Conservation (phyloP, 2,329 filamentous ascomycete species). For the Paracoccidioides brasiliensis region DNA sequence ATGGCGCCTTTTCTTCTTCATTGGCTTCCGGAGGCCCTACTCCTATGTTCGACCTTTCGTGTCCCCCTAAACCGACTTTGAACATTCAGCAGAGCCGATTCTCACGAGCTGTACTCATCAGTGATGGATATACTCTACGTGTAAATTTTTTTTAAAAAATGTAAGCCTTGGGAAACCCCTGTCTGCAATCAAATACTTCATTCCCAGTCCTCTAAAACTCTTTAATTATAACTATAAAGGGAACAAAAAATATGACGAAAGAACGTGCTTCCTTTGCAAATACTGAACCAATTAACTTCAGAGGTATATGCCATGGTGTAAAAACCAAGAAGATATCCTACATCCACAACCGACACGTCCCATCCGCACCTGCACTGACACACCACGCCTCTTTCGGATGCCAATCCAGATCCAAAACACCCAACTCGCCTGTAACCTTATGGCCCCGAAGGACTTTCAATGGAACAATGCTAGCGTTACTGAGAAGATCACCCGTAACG, state of each 20-base stretch:
- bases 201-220: neutral
- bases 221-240: conserved; percentile 1
- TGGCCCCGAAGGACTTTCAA: conserved; percentile 89
- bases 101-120: neutral
- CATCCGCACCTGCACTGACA: conserved; percentile 87
- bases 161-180: neutral
- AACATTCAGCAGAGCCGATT: neutral
- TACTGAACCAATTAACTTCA: neutral
- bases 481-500: conserved; percentile 86
- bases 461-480: conserved; percentile 91
- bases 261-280: neutral
- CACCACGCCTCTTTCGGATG: conserved; percentile 90
- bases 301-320: neutral
- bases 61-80: neutral
- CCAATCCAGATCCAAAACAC: conserved; percentile 92
- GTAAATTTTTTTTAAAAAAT: neutral
- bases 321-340: conserved; percentile 20
- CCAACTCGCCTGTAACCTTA: conserved; percentile 70
- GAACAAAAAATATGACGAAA: neutral
- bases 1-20: neutral
- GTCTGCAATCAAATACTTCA: neutral
- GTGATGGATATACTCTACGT: neutral
- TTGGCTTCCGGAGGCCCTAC: neutral
- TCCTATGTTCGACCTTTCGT: neutral
- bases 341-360: conserved; percentile 81